Conservation (phyloP, 2,329 filamentous ascomycete species). For the Pseudogymnoascus sp. region DNA sequence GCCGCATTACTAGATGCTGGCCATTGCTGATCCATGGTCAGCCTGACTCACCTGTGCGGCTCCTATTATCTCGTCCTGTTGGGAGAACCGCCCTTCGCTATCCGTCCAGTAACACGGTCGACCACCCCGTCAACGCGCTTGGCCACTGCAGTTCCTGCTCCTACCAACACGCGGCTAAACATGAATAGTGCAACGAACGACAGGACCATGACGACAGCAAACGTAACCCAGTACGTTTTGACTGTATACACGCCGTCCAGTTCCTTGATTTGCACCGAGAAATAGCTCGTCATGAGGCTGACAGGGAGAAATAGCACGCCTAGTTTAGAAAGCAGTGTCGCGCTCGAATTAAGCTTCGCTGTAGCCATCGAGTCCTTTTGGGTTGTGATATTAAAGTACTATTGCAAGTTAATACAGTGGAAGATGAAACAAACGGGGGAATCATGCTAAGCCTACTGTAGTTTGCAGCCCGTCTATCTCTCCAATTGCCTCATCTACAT, state of each 20-base stretch:
- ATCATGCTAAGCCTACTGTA: slow-evolving; percentile 38
- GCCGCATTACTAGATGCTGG: neutral
- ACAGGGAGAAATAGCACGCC: slow-evolving; percentile 70
- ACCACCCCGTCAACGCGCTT: neutral
- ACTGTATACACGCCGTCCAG: slow-evolving; percentile 49
- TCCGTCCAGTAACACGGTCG: neutral
- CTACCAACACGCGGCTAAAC: slow-evolving; percentile 39
- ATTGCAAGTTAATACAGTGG: slow-evolving; percentile 14
- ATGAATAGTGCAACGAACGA: slow-evolving; percentile 51
- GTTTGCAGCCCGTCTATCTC: slow-evolving; percentile 63
- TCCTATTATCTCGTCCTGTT: neutral
- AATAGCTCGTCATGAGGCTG: slow-evolving; percentile 66
- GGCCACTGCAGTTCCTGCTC: slow-evolving; percentile 19
- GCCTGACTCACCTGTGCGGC: neutral
- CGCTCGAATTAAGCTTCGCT: slow-evolving; percentile 61
- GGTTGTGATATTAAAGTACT: slow-evolving; percentile 72
- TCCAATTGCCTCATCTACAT: slow-evolving; percentile 53
- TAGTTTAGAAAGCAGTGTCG: slow-evolving; percentile 63
- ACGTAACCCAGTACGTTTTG: slow-evolving; percentile 58
- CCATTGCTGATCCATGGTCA: neutral
- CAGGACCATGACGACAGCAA: slow-evolving; percentile 52
- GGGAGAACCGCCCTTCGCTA: neutral
- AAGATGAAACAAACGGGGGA: neutral
- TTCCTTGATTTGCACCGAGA: slow-evolving; percentile 55
- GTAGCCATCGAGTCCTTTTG: slow-evolving; percentile 67